Percentiles rank a stretch among this genome's conserved stretches.
These are phyloP conservation scores for Nothophytophthora sp. DNA, from an alignment of 352 stramenopile species.

Conservation along the genomic window DNA sequence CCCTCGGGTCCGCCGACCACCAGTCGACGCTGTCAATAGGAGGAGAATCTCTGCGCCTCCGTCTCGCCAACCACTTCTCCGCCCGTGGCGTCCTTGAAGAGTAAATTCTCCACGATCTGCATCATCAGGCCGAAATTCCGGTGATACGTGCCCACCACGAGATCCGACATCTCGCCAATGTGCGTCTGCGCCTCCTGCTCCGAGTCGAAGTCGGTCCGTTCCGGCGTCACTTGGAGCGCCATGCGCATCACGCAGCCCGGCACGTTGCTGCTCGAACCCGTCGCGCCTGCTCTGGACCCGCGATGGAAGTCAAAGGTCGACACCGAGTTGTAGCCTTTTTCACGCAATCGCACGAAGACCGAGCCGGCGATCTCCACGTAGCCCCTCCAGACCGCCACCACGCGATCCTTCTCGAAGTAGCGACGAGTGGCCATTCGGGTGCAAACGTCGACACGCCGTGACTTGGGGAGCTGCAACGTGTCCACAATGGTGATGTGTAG, in stretches of 20 bases:
- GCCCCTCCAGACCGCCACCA: slow-evolving; percentile 32
- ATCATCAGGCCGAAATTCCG: slow-evolving; percentile 44
- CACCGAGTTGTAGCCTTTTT: slow-evolving; percentile 29
- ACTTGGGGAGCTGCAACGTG: slow-evolving; percentile 20
- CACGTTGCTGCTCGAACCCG: background rate
- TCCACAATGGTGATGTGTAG: slow-evolving; percentile 31
- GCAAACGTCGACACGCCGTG: slow-evolving; percentile 12
- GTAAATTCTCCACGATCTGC: slow-evolving; percentile 38
- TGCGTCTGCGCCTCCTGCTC: slow-evolving; percentile 16
- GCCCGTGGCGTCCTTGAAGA: slow-evolving; percentile 25
- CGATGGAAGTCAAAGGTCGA: slow-evolving; percentile 14
- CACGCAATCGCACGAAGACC: slow-evolving; percentile 32
- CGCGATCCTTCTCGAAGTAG: slow-evolving; percentile 21
- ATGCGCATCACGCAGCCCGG: slow-evolving; percentile 21
- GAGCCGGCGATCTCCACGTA: slow-evolving; percentile 33
- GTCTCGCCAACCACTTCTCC: slow-evolving; percentile 14
- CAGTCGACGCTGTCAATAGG: too few species aligned
- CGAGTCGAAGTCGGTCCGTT: slow-evolving; percentile 19
- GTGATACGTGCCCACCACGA: slow-evolving; percentile 48
- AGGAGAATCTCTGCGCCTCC: slow-evolving; percentile 12
- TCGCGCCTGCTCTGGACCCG: background rate
- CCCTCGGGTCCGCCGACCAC: too few species aligned
- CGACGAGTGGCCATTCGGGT: slow-evolving; percentile 23
- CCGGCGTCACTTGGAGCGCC: slow-evolving; percentile 22
- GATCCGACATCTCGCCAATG: slow-evolving; percentile 45